Conservation (phyloP, 768 basidiomycete genomes). For the Roridomyces roridus region DNA sequence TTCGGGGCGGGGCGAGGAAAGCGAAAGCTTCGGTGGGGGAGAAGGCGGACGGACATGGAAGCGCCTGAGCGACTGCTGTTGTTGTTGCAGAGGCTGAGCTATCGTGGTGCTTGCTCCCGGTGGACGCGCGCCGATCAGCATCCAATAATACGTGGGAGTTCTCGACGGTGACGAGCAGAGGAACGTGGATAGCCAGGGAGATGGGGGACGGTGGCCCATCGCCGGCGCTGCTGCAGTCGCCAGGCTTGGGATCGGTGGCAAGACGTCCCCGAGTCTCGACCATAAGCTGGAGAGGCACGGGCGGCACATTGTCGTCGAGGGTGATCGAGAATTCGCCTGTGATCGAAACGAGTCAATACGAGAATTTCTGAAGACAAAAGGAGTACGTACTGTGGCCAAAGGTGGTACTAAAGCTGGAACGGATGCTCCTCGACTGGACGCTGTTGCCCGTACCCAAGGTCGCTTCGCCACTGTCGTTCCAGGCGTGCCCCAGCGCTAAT, state of each 20-base stretch:
- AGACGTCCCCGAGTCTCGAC: constrained; percentile 54
- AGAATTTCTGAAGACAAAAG: background rate
- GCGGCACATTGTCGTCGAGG: constrained; percentile 19
- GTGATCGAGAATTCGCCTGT: constrained; percentile 22
- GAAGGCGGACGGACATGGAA: constrained; percentile 68
- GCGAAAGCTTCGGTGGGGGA: constrained; percentile 71
- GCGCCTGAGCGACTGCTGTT: too few relatives aligned
- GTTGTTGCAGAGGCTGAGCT: too few relatives aligned
- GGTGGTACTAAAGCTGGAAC: constrained; percentile 23
- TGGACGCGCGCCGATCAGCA: constrained; percentile 14
- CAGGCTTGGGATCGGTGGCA: constrained; percentile 24
- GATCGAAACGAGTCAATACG: constrained; percentile 10
- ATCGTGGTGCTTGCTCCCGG: constrained; percentile 38
- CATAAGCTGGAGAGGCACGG: constrained; percentile 50
- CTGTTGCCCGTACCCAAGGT: constrained; percentile 16
- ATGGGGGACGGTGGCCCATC: constrained; percentile 22
- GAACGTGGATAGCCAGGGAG: constrained; percentile 16
- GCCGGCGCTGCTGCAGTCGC: constrained; percentile 17
- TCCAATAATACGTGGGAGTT: constrained; percentile 27
- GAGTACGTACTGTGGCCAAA: constrained; percentile 24
- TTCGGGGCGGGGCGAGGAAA: constrained; percentile 67
- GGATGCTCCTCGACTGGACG: constrained; percentile 16
- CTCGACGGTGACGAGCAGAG: constrained; percentile 39
- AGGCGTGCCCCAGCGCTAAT: background rate
- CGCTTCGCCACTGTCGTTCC: constrained; percentile 14